Evolutionary conservation across 2,329 filamentous ascomycete species (phyloP).

Genomic region (Didymella keratinophila): DNA sequence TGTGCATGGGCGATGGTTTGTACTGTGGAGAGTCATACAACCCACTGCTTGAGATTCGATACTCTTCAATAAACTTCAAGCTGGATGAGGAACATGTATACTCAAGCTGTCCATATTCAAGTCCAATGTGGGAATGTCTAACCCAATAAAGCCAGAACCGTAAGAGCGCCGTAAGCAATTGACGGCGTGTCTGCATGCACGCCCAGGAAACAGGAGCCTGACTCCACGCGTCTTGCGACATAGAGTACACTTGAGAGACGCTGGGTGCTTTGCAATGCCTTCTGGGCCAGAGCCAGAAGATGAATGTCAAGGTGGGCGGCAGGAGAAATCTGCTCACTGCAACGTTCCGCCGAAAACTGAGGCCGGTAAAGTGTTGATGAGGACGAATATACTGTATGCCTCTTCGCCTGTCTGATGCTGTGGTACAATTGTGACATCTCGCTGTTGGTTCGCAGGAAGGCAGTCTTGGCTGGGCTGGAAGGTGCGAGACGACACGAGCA

Average conservation of each 20-base stretch:
- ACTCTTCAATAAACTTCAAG: neutral
- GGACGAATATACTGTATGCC: neutral
- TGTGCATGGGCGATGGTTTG: neutral
- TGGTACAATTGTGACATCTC: conserved; percentile 2
- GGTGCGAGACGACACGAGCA: neutral
- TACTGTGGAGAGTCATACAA: neutral
- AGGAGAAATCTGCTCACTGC: neutral
- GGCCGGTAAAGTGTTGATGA: neutral
- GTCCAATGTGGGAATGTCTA: neutral
- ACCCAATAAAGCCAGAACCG: neutral
- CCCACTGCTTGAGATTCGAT: neutral
- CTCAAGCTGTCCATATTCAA: neutral
- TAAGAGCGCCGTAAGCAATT: neutral
- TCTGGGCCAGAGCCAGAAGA: neutral
- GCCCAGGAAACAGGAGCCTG: conserved; percentile 6
- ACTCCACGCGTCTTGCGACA: neutral
- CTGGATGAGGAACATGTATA: neutral
- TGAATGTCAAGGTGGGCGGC: neutral
- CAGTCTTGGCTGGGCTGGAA: conserved; percentile 9
- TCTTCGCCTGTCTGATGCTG: neutral
- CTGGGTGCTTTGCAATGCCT: neutral
- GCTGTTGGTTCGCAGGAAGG: conserved; percentile 4
- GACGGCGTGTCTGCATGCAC: conserved; percentile 12
- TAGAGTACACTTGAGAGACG: neutral
- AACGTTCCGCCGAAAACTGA: neutral